Evolutionary conservation across 768 basidiomycete species (phyloP).

Genomic region (Pleurotus cornucopiae): DNA sequence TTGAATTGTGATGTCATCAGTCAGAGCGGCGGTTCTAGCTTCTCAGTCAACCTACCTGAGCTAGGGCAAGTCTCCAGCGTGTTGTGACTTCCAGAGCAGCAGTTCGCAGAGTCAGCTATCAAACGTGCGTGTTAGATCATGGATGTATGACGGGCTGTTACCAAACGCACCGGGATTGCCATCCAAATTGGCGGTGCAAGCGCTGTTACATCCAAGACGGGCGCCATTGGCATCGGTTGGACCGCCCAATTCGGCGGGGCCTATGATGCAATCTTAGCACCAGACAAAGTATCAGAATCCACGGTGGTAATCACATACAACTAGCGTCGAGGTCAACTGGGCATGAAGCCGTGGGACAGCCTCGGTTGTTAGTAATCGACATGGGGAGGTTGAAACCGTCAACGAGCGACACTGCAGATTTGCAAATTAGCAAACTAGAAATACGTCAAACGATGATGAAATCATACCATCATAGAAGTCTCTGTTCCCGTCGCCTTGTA

Average conservation of each 20-base stretch:
- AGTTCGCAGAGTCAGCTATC: constrained; percentile 23
- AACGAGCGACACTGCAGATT: constrained; percentile 50
- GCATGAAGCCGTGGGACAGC: constrained; percentile 53
- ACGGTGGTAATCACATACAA: constrained; percentile 28
- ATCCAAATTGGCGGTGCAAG: constrained; percentile 37
- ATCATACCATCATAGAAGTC: constrained; percentile 61
- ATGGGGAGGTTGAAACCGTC: constrained; percentile 65
- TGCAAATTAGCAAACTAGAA: no score
- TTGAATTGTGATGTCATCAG: neutral
- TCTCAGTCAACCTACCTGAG: constrained; percentile 17
- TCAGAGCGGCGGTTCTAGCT: neutral
- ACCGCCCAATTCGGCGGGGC: constrained; percentile 38
- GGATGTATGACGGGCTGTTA: neutral
- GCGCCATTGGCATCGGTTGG: constrained; percentile 42
- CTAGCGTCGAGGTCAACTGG: constrained; percentile 56
- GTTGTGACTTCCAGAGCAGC: constrained; percentile 29
- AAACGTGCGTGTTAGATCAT: neutral
- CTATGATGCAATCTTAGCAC: neutral
- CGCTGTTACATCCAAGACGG: constrained; percentile 51
- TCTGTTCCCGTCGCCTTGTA: constrained; percentile 32
- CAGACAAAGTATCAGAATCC: neutral
- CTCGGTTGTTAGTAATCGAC: constrained; percentile 49
- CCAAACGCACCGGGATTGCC: constrained; percentile 19
- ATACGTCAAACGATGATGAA: neutral
- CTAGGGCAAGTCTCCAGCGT: constrained; percentile 31